Percentiles rank a stretch among this genome's conserved stretches.
These are phyloP conservation scores for Cymbopogon citratus DNA, from an alignment of 176 grass and related monocot genomes.

Conservation along the genomic window DNA sequence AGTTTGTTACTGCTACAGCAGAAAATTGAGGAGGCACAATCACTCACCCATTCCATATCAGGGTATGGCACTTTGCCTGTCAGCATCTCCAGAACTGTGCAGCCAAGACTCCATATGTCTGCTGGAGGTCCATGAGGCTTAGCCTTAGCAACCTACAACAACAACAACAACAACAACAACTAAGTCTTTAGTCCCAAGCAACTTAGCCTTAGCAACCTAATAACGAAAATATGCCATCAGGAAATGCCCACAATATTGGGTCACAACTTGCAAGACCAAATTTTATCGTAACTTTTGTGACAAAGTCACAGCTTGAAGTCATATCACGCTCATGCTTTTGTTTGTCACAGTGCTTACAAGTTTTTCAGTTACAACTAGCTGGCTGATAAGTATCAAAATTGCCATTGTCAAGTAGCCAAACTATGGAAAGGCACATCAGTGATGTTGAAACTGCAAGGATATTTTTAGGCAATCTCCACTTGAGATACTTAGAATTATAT, in stretches of 20 bases:
- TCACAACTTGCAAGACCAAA: neutral
- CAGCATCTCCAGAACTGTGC: conserved; percentile 91
- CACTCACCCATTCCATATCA: conserved; percentile 76
- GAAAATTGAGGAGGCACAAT: neutral
- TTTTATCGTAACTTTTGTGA: neutral
- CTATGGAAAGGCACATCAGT: neutral
- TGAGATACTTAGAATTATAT: neutral
- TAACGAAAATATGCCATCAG: neutral
- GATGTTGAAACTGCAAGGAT: neutral
- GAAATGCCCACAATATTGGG: neutral
- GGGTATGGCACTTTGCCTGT: conserved; percentile 71
- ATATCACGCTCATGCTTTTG: neutral
- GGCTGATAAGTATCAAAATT: neutral
- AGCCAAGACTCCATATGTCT: conserved; percentile 95
- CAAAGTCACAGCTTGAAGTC: neutral
- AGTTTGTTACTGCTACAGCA: neutral
- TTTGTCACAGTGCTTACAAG: neutral
- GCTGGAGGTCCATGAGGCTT: conserved; percentile 63
- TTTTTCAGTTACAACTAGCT: neutral
- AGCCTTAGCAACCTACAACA: conserved; percentile 76
- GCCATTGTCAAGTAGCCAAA: neutral
- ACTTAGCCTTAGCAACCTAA: conserved; percentile 70
- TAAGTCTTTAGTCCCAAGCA: too few relatives aligned
- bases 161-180: too few relatives aligned
- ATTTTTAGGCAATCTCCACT: neutral